phyloP scores from a whole-genome alignment of 257 asterid species.

The Catharanthus roseus region DNA sequence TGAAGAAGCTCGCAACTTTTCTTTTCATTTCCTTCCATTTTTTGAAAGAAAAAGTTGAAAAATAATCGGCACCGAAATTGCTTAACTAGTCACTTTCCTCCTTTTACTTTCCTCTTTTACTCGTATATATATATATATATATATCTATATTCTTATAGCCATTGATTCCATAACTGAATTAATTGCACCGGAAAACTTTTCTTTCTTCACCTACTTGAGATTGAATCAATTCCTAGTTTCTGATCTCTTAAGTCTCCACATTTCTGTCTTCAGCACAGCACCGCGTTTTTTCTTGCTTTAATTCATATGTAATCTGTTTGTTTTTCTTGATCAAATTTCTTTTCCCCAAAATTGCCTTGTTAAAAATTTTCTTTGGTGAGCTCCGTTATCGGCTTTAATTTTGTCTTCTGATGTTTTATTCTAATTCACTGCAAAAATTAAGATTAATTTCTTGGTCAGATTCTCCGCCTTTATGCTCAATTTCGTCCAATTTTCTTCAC shows the following conservation, averaged over 20 bases:
- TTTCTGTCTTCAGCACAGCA: not conserved
- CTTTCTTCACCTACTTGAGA: constrained; percentile 22
- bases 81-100: constrained; percentile 31
- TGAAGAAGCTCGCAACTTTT: not conserved
- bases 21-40: not conserved
- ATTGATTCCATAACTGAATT: constrained; percentile 16
- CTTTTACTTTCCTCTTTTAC: constrained; percentile 4
- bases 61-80: constrained; percentile 32
- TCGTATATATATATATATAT: no score
- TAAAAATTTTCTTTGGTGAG: constrained; percentile 8
- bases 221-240: constrained; percentile 21
- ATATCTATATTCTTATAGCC: not conserved
- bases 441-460: constrained; percentile 25
- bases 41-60: constrained; percentile 22
- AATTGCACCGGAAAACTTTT: not conserved
- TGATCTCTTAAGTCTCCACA: constrained; percentile 20
- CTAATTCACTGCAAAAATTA: constrained; percentile 23
- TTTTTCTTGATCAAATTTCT: constrained; percentile 15
- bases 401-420: constrained; percentile 40
- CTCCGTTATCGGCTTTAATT: constrained; percentile 21
- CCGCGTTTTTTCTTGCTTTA: constrained; percentile 1
- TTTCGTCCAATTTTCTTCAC: constrained; percentile 45
- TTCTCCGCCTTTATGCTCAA: constrained; percentile 37
- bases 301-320: constrained; percentile 4
- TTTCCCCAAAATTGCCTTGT: constrained; percentile 5